Evolutionary conservation across 345 rosid genomes (phyloP), one percentile per base, ranked within the genome.

Genomic region (Litchi chinensis): DNA sequence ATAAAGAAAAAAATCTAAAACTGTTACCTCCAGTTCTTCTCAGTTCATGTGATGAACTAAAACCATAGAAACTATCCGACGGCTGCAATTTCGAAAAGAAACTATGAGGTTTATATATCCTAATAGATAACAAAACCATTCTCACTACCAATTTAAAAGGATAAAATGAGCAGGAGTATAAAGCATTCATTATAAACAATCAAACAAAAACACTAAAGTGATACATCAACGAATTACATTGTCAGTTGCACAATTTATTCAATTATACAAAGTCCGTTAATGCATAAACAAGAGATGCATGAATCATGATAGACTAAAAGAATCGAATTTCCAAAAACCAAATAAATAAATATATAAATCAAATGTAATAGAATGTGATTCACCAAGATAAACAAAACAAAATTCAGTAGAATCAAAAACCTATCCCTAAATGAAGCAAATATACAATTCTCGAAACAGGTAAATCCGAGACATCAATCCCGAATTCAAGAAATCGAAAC

Each of bases 1-100:
- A 93, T 93, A 44, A 70, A 52, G 18, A 32, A 28, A 43, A 43
- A 76, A 73, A 59, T n/a, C 24, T 26, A 41, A 76, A 70, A 54
- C 46, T 41, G 57, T 37, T 63, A 60, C 18, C 48, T 73, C 22
- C 64, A 65, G 65, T 83, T 40, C 81, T 46, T 67, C 76, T 62
- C 78, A 75, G 77, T 66, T 59, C 59, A 76, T 22, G 44, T 64
- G 64, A 75, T 43, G 10, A 50, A 68, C 10, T 3, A 13, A 65
- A 39, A 43, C 59, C 73, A 79, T 8, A 18, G 13, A 71, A 70
- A 79, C 32, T 46, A 52, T 24, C 24, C 24, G 16, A 52, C 52
- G 13, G 50, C 77, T 22, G 18, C 54, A 52, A 70, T 4, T 68
- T 64, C 54, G 26, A 68, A 22, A 71, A 44, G 72, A 60, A 72